A percentile compares a stretch with the other conserved stretches of the same genome.
Evolutionary conservation across 179 eudicot genomes (phyloP).

Genomic region (Silene noctiflora): DNA sequence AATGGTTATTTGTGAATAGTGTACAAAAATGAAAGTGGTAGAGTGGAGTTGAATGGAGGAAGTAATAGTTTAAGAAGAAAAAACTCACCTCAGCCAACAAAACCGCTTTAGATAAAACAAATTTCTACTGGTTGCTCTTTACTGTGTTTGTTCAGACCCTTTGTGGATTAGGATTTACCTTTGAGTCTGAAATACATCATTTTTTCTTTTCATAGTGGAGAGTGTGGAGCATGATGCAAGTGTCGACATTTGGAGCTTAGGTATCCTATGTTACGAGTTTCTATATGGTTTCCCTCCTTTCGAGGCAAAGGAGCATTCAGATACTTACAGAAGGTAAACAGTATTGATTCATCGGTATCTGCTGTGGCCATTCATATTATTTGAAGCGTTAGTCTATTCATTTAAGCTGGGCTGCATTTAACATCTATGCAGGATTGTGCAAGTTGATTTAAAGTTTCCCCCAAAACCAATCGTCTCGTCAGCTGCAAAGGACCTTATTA

Average conservation of each 20-base stretch:
- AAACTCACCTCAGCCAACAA: too few relatives aligned
- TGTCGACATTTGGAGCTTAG: constrained; percentile 96
- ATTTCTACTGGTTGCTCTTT: too few relatives aligned
- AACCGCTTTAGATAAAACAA: too few relatives aligned
- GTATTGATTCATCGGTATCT: not conserved
- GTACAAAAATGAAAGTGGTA: too few relatives aligned
- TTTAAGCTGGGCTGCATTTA: not conserved
- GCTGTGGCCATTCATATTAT: not conserved
- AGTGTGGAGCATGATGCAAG: constrained; percentile 92
- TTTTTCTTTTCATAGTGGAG: constrained; percentile 50
- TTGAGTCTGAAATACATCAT: not conserved
- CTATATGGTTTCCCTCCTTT: constrained; percentile 92
- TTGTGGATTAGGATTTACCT: too few relatives aligned
- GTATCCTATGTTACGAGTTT: constrained; percentile 85
- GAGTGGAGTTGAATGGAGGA: too few relatives aligned
- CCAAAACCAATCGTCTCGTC: constrained; percentile 83
- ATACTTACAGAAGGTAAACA: constrained; percentile 78
- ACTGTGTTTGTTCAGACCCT: too few relatives aligned
- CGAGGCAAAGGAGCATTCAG: constrained; percentile 95
- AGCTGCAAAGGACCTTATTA: constrained; percentile 82
- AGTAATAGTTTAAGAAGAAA: too few relatives aligned
- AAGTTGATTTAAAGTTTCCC: constrained; percentile 93
- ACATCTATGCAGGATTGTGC: constrained; percentile 64
- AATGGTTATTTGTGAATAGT: too few relatives aligned
- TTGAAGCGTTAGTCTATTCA: not conserved